Conservation (phyloP, 2,329 filamentous ascomycete genomes). For the Tolypocladium guangdongense region DNA sequence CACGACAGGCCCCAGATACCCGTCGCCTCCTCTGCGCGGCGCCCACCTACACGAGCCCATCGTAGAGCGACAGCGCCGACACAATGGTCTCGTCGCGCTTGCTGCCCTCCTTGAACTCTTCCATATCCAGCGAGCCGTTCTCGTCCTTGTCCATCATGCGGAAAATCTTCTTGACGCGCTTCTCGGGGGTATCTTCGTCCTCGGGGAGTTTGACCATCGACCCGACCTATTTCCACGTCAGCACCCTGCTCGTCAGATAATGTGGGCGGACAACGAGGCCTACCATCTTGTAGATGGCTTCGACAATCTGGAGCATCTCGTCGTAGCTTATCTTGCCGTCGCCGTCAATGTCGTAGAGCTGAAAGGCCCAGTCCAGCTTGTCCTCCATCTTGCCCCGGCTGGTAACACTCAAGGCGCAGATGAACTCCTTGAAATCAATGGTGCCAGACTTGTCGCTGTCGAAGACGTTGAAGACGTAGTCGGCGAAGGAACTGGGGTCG, state of each 20-base stretch:
- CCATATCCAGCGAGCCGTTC: constrained; percentile 92
- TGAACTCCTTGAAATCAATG: constrained; percentile 99
- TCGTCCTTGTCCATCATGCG: constrained; percentile 99
- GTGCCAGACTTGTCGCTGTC: constrained; percentile 94
- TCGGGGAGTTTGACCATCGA: constrained; percentile 98
- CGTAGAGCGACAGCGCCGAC: constrained; percentile 89
- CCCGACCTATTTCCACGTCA: constrained; percentile 54
- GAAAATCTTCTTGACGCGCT: constrained; percentile 97
- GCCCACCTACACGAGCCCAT: constrained; percentile 68
- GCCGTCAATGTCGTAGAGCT: constrained; percentile 97
- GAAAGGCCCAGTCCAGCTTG: constrained; percentile 98
- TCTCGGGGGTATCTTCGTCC: constrained; percentile 98
- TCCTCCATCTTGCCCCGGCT: constrained; percentile 98
- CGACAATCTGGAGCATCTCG: constrained; percentile 97
- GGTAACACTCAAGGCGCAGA: constrained; percentile 93
- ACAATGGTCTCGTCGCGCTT: constrained; percentile 99
- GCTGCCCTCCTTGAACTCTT: constrained; percentile 98
- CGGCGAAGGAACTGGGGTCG: constrained; percentile 92
- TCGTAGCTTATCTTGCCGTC: constrained; percentile 99
- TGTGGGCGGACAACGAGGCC: neutral
- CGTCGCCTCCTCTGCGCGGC: neutral
- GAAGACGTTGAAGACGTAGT: constrained; percentile 99
- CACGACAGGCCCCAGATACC: neutral
- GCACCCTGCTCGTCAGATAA: neutral
- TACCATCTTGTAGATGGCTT: constrained; percentile 99